phyloP scores from a whole-genome alignment of 805 yeast genomes.

The Yamadazyma phyllophila region DNA sequence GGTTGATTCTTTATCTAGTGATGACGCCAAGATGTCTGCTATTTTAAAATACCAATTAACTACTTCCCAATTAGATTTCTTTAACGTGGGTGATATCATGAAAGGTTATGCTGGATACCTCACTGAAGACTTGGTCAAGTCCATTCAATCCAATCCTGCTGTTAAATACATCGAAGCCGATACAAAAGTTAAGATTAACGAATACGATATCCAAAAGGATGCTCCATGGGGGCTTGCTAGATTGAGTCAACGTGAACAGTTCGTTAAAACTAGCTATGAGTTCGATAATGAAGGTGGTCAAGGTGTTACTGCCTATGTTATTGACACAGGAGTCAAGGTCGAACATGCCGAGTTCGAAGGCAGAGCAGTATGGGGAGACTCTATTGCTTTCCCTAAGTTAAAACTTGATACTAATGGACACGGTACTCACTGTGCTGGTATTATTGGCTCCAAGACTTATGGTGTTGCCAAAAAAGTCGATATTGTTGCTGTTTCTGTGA shows the following conservation, averaged over 20 bases:
- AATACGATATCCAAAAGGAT: constrained; percentile 34
- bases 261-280: constrained; percentile 25
- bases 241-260: constrained; percentile 30
- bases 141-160: constrained; percentile 15
- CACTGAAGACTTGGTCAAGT: constrained; percentile 19
- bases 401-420: constrained; percentile 71
- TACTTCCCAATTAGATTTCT: constrained; percentile 40
- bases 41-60: constrained; percentile 12
- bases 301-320: constrained; percentile 68
- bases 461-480: constrained; percentile 73
- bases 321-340: constrained; percentile 78
- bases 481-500: constrained; percentile 41
- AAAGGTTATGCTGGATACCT: constrained; percentile 85
- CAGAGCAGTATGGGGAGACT: constrained; percentile 54
- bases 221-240: constrained; percentile 44
- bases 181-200: constrained; percentile 29
- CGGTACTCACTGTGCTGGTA: constrained; percentile 93
- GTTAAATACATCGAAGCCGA: constrained; percentile 43
- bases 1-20: constrained; percentile 4
- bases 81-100: constrained; percentile 54
- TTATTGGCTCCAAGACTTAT: constrained; percentile 71
- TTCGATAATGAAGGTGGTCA: constrained; percentile 39
- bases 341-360: constrained; percentile 64
- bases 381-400: constrained; percentile 35
- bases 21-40: constrained; percentile 6